phyloP scores from a whole-genome alignment of 1,139 yeast genomes.

The Scheffersomyces stambukii region DNA sequence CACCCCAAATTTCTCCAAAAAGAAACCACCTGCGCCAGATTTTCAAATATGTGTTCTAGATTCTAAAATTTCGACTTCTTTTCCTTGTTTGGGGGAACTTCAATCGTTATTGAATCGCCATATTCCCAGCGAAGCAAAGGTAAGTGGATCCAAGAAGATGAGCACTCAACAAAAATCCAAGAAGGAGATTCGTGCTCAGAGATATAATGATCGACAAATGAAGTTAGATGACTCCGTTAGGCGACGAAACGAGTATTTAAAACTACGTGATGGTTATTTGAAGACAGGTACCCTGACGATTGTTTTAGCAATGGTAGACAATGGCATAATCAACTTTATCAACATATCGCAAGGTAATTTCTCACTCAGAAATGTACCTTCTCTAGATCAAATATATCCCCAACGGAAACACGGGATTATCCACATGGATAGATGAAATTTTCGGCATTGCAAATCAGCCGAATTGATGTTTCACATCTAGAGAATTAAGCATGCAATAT shows the following conservation, averaged over 20 bases:
- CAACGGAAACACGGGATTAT: conserved; percentile 10
- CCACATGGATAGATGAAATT: too few relatives aligned
- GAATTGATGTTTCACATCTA: too few relatives aligned
- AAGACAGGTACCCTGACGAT: conserved; percentile 49
- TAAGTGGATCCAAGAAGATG: conserved; percentile 12
- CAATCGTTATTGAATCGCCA: conserved; percentile 23
- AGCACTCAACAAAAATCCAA: conserved; percentile 13
- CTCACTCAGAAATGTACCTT: conserved; percentile 30
- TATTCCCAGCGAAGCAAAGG: conserved; percentile 9
- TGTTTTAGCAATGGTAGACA: conserved; percentile 63
- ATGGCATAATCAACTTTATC: conserved; percentile 68
- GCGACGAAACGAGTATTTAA: conserved; percentile 22
- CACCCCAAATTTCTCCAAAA: conserved; percentile 61
- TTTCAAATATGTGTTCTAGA: conserved; percentile 64
- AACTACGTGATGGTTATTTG: conserved; percentile 23
- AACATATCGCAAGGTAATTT: conserved; percentile 55
- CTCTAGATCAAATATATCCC: conserved; percentile 10
- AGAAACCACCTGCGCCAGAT: conserved; percentile 69
- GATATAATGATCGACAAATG: conserved; percentile 22
- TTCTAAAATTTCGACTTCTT: conserved; percentile 35
- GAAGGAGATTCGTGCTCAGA: conserved; percentile 17
- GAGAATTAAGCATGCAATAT: too few relatives aligned
- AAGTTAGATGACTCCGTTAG: conserved; percentile 23
- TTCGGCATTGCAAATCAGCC: too few relatives aligned
- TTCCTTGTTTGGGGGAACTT: conserved; percentile 50